These are phyloP conservation scores for Phytophthora pluvialis DNA, from an alignment of 352 stramenopile species.

Conservation along the genomic window DNA sequence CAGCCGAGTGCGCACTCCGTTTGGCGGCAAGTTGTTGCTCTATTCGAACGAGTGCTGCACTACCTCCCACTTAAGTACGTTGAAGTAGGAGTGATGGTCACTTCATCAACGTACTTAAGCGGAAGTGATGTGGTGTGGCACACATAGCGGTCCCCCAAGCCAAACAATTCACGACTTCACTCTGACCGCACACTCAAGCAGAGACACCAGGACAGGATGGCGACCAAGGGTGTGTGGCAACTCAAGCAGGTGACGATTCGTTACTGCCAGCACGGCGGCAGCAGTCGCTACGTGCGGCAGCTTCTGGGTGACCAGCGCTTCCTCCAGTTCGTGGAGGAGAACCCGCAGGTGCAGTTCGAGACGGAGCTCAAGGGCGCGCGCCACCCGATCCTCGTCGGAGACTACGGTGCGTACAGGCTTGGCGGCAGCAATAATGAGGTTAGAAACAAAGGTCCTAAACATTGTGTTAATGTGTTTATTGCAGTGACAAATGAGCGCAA, in stretches of 20 bases:
- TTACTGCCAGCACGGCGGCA: slow-evolving; percentile 81
- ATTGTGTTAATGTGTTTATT: neutral
- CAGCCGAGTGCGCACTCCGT: slow-evolving; percentile 12
- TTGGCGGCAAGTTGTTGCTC: slow-evolving; percentile 6
- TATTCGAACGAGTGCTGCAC: neutral
- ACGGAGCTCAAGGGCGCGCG: slow-evolving; percentile 85
- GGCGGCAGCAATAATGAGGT: neutral
- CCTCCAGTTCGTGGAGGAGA: slow-evolving; percentile 86
- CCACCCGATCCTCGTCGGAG: slow-evolving; percentile 83
- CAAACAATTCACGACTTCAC: slow-evolving; percentile 23
- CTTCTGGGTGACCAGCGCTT: slow-evolving; percentile 82
- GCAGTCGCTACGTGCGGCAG: slow-evolving; percentile 78
- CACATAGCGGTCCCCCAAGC: slow-evolving; percentile 20
- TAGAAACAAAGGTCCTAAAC: neutral
- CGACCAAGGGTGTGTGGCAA: slow-evolving; percentile 81
- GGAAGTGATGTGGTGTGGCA: neutral
- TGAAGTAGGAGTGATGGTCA: slow-evolving; percentile 14
- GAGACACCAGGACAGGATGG: slow-evolving; percentile 42
- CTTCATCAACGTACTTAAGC: slow-evolving; percentile 30
- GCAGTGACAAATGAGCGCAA: slow-evolving; percentile 84
- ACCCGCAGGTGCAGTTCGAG: slow-evolving; percentile 86
- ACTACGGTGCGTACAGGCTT: slow-evolving; percentile 68
- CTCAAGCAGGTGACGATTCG: slow-evolving; percentile 83
- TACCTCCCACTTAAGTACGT: slow-evolving; percentile 7
- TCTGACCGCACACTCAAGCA: slow-evolving; percentile 22